These are phyloP conservation scores for Saitozyma podzolica DNA, from an alignment of 768 basidiomycete genomes.

Conservation along the genomic window DNA sequence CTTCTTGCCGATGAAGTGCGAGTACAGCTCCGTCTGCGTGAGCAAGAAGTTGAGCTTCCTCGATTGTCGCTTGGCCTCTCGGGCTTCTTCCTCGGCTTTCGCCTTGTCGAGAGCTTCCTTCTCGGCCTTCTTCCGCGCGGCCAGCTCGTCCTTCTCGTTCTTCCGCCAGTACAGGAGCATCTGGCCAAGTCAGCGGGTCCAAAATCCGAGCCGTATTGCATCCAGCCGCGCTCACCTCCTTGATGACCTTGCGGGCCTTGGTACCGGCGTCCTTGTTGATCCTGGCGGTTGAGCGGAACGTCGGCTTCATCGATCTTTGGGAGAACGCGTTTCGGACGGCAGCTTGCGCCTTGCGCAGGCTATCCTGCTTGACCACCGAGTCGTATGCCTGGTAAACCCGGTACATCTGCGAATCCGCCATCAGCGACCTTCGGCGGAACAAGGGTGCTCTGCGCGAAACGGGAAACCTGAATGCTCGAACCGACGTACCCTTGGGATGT, in stretches of 20 bases:
- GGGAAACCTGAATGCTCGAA: background rate
- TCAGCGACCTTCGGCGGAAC: too few relatives aligned
- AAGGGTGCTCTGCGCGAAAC: background rate
- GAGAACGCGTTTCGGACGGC: conserved; percentile 29
- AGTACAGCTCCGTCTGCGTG: conserved; percentile 97
- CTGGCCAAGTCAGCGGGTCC: conserved; percentile 50
- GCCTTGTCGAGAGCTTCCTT: conserved; percentile 67
- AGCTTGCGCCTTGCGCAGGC: conserved; percentile 25
- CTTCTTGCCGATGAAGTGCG: conserved; percentile 98
- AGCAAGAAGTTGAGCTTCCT: conserved; percentile 97
- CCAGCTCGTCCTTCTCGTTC: conserved; percentile 94
- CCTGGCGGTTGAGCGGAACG: conserved; percentile 24
- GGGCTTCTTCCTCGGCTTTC: conserved; percentile 52
- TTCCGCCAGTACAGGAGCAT: conserved; percentile 98
- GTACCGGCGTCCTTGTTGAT: conserved; percentile 36
- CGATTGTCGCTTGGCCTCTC: conserved; percentile 89
- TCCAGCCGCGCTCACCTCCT: conserved; percentile 24
- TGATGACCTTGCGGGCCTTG: conserved; percentile 40
- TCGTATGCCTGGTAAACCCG: conserved; percentile 40
- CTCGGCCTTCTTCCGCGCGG: conserved; percentile 87
- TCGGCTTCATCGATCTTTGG: conserved; percentile 28
- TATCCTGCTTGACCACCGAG: conserved; percentile 21
- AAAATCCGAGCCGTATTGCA: background rate
- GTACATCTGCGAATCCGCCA: conserved; percentile 23
- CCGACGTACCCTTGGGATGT: conserved; percentile 39